Evolutionary conservation across 2,329 filamentous ascomycete genomes (phyloP).

Genomic region (Fusarium torreyae): DNA sequence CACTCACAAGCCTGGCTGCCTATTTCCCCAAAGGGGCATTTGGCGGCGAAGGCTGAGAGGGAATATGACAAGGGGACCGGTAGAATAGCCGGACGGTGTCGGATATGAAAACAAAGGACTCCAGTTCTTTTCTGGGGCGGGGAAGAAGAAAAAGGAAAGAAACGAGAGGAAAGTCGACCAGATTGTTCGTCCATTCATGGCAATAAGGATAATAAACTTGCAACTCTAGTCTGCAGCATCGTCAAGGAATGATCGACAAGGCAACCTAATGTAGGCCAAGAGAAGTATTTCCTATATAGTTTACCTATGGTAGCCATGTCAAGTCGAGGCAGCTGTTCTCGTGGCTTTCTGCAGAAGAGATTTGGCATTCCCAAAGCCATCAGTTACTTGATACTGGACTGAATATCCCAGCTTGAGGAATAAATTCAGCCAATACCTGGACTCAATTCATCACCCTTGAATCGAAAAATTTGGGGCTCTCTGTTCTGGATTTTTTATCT

Average conservation of each 20-base stretch:
- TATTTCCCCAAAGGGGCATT: conserved; percentile 15
- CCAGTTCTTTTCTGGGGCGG: not conserved
- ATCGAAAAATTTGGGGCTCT: not conserved
- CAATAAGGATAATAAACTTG: not conserved
- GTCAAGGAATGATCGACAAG: conserved; percentile 4
- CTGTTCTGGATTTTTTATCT: not conserved
- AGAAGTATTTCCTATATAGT: not conserved
- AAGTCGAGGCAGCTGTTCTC: not conserved
- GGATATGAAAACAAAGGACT: not conserved
- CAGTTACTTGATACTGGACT: not conserved
- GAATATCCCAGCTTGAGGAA: not conserved
- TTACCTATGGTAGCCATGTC: no score
- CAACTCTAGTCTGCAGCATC: not conserved
- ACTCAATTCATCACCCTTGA: conserved; percentile 13
- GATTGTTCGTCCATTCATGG: not conserved
- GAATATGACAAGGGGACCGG: conserved; percentile 8
- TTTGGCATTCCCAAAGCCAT: not conserved
- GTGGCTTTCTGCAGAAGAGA: not conserved
- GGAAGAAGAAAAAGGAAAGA: conserved; percentile 17
- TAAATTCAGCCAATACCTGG: conserved; percentile 13
- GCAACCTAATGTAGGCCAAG: conserved; percentile 13
- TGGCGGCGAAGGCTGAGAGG: conserved; percentile 13
- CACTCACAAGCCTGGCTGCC: not conserved
- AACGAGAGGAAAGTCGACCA: conserved; percentile 1
- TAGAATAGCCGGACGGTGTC: conserved; percentile 14